Base-by-base conservation (phyloP, 2,329 filamentous ascomycete species). In the Monosporascus sp. region DNA sequence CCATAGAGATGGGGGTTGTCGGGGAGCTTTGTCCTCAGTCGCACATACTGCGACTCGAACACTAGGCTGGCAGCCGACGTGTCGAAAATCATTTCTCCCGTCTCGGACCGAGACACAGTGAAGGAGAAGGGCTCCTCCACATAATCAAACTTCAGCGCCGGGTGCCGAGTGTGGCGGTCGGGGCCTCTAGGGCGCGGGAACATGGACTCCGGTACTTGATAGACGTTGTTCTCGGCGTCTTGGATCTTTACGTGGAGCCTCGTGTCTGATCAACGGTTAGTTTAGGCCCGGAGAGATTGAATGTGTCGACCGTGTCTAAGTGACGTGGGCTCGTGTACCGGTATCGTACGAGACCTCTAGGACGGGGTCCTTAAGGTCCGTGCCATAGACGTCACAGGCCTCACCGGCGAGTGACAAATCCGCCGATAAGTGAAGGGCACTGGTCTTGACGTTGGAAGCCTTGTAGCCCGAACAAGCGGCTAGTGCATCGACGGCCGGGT, bases 21-120 rank as follows among this genome's bases (percentile, higher is more conserved):
- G 0, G 90, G 88, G 11, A 94, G 75, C 56, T 76, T 81, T 2
- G 89, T 92, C 44, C 87, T 80, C 54, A 93, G 75, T 20, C 85
- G 82, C 24, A 94, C 70, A 63, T 91, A 94, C 68, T 94, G 89
- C 11, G 83, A 83, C 71, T 94, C 86, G 61, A 91, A 94, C 44
- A 94, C 75, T 11, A 94, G 72, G 8, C 77, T 75, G 4, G 81
- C 80, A 1, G 79, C 85, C 1, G 83, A 83, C 0, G 87, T 89
- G 62, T 92, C 85, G 66, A 91, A 90, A 9, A 91, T 70, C 3
- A 82, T 74, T 57, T 85, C 66, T 3, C 69, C 69, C 3, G 67
- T 71, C 26, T 64, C 64, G 8, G 64, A 61, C 22, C 73, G 70
- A 14, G 68, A 69, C 40, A 76, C 68, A 16, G 66, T 67, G 62